phyloP scores from a whole-genome alignment of 2,329 filamentous ascomycete species.

The Paraphaeosphaeria minitans region DNA sequence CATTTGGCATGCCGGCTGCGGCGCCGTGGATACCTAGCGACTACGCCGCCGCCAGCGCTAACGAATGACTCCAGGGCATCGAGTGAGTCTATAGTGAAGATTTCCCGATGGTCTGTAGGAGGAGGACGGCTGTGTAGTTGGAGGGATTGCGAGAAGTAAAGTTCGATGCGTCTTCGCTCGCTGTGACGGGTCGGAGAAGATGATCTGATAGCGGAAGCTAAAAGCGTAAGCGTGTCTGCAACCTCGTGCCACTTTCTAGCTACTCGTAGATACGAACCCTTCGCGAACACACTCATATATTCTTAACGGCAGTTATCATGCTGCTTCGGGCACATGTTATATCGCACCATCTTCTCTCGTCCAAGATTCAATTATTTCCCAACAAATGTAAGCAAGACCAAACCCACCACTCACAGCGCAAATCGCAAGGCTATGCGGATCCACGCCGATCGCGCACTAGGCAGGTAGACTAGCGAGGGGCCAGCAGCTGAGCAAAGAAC shows the following conservation, averaged over 20 bases:
- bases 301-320: too few species aligned
- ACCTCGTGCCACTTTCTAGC: too few species aligned
- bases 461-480: background rate
- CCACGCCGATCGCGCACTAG: background rate
- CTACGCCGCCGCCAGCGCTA: constrained; percentile 26
- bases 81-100: too few species aligned
- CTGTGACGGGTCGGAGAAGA: constrained; percentile 5
- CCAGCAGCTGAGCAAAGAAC: background rate
- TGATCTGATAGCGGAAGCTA: too few species aligned
- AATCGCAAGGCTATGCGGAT: background rate
- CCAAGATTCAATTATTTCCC: background rate
- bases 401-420: background rate
- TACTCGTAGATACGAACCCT: too few species aligned
- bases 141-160: constrained; percentile 9
- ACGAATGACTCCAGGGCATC: too few species aligned
- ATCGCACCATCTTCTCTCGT: too few species aligned
- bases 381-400: background rate
- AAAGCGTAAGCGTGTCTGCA: too few species aligned
- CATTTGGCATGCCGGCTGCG: constrained; percentile 29
- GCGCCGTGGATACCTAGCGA: constrained; percentile 36
- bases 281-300: too few species aligned
- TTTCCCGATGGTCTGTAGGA: too few species aligned
- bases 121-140: too few species aligned
- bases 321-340: too few species aligned
- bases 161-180: constrained; percentile 28